Evolutionary conservation across 352 stramenopile species (phyloP).

Genomic region (Phytophthora hibernalis): DNA sequence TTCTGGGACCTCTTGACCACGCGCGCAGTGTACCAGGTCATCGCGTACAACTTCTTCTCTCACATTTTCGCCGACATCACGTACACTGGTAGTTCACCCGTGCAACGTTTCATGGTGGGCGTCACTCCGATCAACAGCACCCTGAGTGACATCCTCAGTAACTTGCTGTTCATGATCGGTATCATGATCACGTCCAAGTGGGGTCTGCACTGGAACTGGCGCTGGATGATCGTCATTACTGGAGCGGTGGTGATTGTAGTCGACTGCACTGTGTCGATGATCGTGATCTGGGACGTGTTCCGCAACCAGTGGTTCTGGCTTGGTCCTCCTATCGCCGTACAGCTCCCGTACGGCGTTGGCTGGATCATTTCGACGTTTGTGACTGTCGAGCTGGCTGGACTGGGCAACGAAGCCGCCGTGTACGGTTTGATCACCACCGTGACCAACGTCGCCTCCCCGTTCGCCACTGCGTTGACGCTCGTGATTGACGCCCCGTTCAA

Average conservation of each 20-base stretch:
- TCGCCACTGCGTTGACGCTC: constrained; percentile 37
- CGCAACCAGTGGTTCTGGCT: constrained; percentile 46
- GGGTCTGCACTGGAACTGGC: constrained; percentile 47
- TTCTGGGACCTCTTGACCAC: constrained; percentile 35
- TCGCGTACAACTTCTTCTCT: constrained; percentile 39
- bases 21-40: constrained; percentile 46
- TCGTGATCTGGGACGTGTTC: constrained; percentile 41
- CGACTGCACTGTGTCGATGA: constrained; percentile 23
- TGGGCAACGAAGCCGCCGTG: constrained; percentile 40
- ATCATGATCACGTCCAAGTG: constrained; percentile 46
- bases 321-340: constrained; percentile 40
- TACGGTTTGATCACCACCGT: constrained; percentile 37
- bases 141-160: constrained; percentile 33
- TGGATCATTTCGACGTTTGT: constrained; percentile 50
- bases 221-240: constrained; percentile 37
- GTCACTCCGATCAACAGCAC: constrained; percentile 39
- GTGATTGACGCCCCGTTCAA: constrained; percentile 43
- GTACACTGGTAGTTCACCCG: constrained; percentile 27
- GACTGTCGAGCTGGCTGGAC: constrained; percentile 29
- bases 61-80: constrained; percentile 37
- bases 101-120: constrained; percentile 29
- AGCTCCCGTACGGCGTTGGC: constrained; percentile 46
- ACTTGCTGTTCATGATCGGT: constrained; percentile 30
- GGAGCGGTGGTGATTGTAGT: constrained; percentile 28
- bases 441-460: constrained; percentile 3